Evolutionary conservation across 2,329 filamentous ascomycete genomes (phyloP).

Genomic region (Camptophora hylomeconis): DNA sequence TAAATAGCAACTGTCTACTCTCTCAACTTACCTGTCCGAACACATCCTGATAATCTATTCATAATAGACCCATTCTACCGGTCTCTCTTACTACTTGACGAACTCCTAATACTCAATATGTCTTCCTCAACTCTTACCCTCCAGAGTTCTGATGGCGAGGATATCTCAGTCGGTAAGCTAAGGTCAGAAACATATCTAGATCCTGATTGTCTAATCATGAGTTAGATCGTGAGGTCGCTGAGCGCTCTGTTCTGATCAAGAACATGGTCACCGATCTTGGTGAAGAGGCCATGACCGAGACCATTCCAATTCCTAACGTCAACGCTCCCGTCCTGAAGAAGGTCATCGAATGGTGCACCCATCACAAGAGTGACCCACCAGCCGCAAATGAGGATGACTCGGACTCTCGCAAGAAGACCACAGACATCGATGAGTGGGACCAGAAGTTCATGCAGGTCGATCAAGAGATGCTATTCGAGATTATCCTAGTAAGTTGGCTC

Average conservation of each 20-base stretch:
- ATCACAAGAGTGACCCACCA: slow-evolving; percentile 84
- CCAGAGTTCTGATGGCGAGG: slow-evolving; percentile 37
- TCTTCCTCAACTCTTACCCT: slow-evolving; percentile 30
- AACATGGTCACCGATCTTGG: slow-evolving; percentile 95
- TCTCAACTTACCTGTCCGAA: no score
- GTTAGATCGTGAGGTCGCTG: slow-evolving; percentile 67
- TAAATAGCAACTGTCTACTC: no score
- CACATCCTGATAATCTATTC: no score
- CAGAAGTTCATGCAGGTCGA: slow-evolving; percentile 99
- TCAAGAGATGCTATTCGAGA: slow-evolving; percentile 99
- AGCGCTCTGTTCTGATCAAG: slow-evolving; percentile 92
- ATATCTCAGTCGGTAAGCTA: slow-evolving; percentile 38
- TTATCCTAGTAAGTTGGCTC: slow-evolving; percentile 66
- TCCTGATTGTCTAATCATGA: no score
- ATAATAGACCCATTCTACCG: no score
- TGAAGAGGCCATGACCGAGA: slow-evolving; percentile 45
- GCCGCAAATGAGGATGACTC: slow-evolving; percentile 74
- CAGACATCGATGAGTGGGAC: slow-evolving; percentile 98
- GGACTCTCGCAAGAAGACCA: slow-evolving; percentile 93
- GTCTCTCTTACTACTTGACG: no score
- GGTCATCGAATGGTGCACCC: slow-evolving; percentile 95
- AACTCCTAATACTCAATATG: no score
- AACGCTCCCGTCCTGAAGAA: slow-evolving; percentile 90
- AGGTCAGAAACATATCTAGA: no score
- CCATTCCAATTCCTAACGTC: slow-evolving; percentile 80